Evolutionary conservation across 2,329 filamentous ascomycete genomes (phyloP), one percentile per base, ranked within the genome.

Genomic region (Cordyceps tenuipes): DNA sequence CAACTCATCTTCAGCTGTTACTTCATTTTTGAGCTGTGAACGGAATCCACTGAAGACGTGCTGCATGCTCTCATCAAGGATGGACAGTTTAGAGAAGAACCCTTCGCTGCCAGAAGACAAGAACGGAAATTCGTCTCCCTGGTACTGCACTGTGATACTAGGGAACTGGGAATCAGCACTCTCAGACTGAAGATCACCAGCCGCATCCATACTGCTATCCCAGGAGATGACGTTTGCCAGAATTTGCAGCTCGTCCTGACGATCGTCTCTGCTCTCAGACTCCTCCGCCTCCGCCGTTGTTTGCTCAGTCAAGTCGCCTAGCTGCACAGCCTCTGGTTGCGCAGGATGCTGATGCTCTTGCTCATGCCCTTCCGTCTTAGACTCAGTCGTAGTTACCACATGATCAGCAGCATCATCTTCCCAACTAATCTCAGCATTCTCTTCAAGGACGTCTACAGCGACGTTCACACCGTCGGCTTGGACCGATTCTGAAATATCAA

Each of bases 1-100:
- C 47, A 82, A 68, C 60, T 82, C 79, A 57, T 82, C 79, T 19
- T 75, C 72, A 3, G 69, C 61, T 5, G 70, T 68, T 3, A 82
- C 67, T 57, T 82, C 80, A 44, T 75, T 72, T 19, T 70, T 67
- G 15, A 82, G 71, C 63, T 81, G 77, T 7, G 69, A 67, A 34
- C 79, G 77, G 34, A 82, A 70, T 5, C 72, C 73, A 19, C 71
- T 67, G 54, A 82, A 65, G 12, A 82, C 70, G 8, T 72, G 69
- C 19, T 77, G 75, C 54, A 82, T 73, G 2, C 73, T 75, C 12
- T 73, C 71, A 44, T 79, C 73, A 19, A 81, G 64, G 3, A 76
- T 69, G 15, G 72, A 72, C 1, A 67, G 62, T 43, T 77, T 73
- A 8, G 77, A 71, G 44, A 82, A 78, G 62, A 82, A 82, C 9